Percentiles rank a stretch among this genome's conserved stretches.
Conservation (phyloP, 2,329 filamentous ascomycete genomes). For the Pezizomycotina sp. region DNA sequence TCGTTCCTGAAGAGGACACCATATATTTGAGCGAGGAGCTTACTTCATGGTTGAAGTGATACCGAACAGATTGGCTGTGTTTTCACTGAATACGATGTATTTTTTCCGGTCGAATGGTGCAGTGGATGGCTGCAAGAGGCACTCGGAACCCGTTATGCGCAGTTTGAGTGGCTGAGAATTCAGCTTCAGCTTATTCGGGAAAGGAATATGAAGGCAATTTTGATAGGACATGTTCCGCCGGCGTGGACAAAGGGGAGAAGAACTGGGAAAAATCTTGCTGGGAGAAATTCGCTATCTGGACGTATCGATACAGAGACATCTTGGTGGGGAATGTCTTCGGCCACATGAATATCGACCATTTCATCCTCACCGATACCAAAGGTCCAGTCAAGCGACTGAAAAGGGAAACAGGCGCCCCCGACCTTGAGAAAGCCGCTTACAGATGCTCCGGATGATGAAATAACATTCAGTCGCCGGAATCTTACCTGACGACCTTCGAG, state of each 20-base stretch:
- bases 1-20: slow-evolving; percentile 87
- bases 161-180: slow-evolving; percentile 88
- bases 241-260: slow-evolving; percentile 70
- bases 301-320: slow-evolving; percentile 79
- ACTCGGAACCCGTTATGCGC: slow-evolving; percentile 73
- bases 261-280: slow-evolving; percentile 92
- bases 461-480: slow-evolving; percentile 5
- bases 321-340: slow-evolving; percentile 61
- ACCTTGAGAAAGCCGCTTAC: too few relatives aligned
- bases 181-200: slow-evolving; percentile 71
- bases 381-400: slow-evolving; percentile 25
- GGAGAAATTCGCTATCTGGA: slow-evolving; percentile 91
- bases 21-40: slow-evolving; percentile 79
- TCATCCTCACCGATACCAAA: slow-evolving; percentile 73
- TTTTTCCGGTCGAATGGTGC: slow-evolving; percentile 87
- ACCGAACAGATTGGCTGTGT: slow-evolving; percentile 62
- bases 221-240: slow-evolving; percentile 87
- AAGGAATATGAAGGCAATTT: slow-evolving; percentile 79
- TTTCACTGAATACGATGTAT: slow-evolving; percentile 92
- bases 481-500: slow-evolving; percentile 17
- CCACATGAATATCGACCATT: slow-evolving; percentile 98
- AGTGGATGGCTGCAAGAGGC: slow-evolving; percentile 71
- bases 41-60: slow-evolving; percentile 94
- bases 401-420: slow-evolving; percentile 11
- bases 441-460: too few relatives aligned